Percentiles rank a stretch among this genome's conserved stretches.
phyloP scores from a whole-genome alignment of 116 monocot genomes.

The Trichopus zeylanicus region DNA sequence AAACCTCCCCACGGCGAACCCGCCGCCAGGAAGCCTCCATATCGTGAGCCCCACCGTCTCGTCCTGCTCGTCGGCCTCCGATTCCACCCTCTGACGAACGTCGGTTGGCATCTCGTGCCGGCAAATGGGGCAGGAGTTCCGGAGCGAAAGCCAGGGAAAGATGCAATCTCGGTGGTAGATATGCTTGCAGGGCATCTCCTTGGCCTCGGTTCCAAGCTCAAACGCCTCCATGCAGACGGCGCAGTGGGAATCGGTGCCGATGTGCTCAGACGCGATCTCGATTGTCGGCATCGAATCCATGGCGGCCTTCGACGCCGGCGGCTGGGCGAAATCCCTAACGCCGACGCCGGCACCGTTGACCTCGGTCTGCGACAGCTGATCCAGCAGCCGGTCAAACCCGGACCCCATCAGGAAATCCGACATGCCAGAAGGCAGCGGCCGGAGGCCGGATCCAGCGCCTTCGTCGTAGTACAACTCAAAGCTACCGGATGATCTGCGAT shows the following conservation, averaged over 20 bases:
- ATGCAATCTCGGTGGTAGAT: slow-evolving; percentile 67
- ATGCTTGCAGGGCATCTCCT: slow-evolving; percentile 70
- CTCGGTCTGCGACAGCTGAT: slow-evolving; percentile 56
- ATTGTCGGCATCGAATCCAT: slow-evolving; percentile 56
- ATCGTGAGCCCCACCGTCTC: slow-evolving; percentile 47
- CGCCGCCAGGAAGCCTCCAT: slow-evolving; percentile 55
- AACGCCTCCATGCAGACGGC: slow-evolving; percentile 65
- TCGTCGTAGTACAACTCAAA: slow-evolving; percentile 78
- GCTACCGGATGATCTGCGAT: slow-evolving; percentile 4
- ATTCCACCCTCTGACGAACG: not conserved
- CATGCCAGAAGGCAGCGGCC: slow-evolving; percentile 55
- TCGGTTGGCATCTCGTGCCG: slow-evolving; percentile 45
- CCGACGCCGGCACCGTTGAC: slow-evolving; percentile 12
- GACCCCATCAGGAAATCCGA: slow-evolving; percentile 79
- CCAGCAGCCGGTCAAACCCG: slow-evolving; percentile 60
- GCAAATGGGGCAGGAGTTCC: slow-evolving; percentile 59
- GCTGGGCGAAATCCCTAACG: slow-evolving; percentile 20
- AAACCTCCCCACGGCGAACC: slow-evolving; percentile 49
- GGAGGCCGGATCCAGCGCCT: slow-evolving; percentile 52
- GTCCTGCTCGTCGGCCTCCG: slow-evolving; percentile 12
- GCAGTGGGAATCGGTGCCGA: slow-evolving; percentile 27
- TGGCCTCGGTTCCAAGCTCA: slow-evolving; percentile 30
- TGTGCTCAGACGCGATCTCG: slow-evolving; percentile 15
- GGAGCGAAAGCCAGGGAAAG: slow-evolving; percentile 44
- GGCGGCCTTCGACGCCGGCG: slow-evolving; percentile 47